Evolutionary conservation across 108 stramenopile species (phyloP), one percentile per base, ranked within the genome.

Genomic region (Nitzschia inconspicua): DNA sequence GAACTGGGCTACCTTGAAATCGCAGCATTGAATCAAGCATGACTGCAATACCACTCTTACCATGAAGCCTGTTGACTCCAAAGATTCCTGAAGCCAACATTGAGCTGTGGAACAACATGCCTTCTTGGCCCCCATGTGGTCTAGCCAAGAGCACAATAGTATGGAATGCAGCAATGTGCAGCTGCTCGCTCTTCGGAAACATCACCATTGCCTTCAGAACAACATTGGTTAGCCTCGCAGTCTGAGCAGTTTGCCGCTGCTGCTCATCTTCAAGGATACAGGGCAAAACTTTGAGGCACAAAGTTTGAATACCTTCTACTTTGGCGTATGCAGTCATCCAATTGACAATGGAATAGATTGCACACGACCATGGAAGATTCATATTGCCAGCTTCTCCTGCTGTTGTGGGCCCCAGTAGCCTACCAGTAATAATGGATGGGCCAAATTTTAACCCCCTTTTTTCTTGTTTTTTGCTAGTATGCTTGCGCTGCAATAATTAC

Each of bases 81-180:
- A 62, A 55, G 34, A 70, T 62, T 7, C 60, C 68, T 24, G 24
- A 27, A n/a, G 59, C 34, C 41, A 60, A 27, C 84, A 88, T 93
- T 28, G 88, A 80, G 3, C 75, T 67, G 69, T 87, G 88, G 49
- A 91, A 91, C 10, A 96, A 79, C 89, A 86, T 93, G 14, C 95
- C 95, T 68, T 96, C 95, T 74, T 80, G 60, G 35, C 95, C 91
- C 9, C 95, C 95, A 39, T 91, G 80, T 34, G 95, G 95, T 23
- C 95, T 75, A 25, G 93, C 91, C 32, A 94, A 78, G 3, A 96
- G 76, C 7, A 96, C 95, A n/a, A 94, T 75, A 16, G 91, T 88
- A 66, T 93, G 95, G 35, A 93, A 91, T 26, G 88, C 87, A 6
- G 85, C 84, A 7, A 83, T 93, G 53, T 89, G 86, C 6, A 93